Base-by-base conservation (phyloP, 768 basidiomycete species). In the Solioccasus polychromus region DNA sequence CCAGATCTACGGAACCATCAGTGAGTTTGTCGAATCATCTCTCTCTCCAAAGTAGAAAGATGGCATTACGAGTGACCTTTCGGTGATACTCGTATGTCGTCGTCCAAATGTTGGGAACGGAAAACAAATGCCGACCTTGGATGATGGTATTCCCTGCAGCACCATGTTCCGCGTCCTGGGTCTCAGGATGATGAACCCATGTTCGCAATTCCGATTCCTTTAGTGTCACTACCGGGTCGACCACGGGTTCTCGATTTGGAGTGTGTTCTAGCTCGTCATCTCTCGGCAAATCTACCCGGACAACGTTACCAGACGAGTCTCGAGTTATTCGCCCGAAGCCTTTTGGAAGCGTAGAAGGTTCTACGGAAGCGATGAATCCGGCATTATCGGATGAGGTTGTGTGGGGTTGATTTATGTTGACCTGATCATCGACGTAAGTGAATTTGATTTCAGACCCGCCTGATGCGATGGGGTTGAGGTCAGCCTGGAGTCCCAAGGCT, bases 291-390 rank as follows among this genome's bases (percentile, higher is more conserved):
- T 89, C 82, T 32, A 93, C 71, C 37, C 79, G 73, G 18, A 92
- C 58, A 30, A 94, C 73, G 51, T 84, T 85, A 23, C 93, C 93
- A 3, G 76, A 70, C 29, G 74, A 81, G 63, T 94, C 92, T 37
- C 92, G 77, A 40, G 92, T 64, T 54, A 97, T 93, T 59, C 81
- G 78, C 24, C 92, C 93, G 60, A 79, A 85, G 2, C 88, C 87
- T 54, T 72, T 79, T 11, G 78, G 80, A 38, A 80, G 69, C 6
- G 31, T 47, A 14, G 61, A 51, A 22, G 61, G 45, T 37, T 19
- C 17, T n/a, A 45, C 39, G 8, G 62, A 35, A 32, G 29, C 22
- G 25, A 43, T 26, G 7, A 46, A 10, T 24, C 7, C 37, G 8
- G 28, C 5, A 19, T 25, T 15, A 17, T 44, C 41, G 8, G 30